Base-by-base conservation (phyloP, 495 filamentous ascomycete species). In the Daldinia loculata region DNA sequence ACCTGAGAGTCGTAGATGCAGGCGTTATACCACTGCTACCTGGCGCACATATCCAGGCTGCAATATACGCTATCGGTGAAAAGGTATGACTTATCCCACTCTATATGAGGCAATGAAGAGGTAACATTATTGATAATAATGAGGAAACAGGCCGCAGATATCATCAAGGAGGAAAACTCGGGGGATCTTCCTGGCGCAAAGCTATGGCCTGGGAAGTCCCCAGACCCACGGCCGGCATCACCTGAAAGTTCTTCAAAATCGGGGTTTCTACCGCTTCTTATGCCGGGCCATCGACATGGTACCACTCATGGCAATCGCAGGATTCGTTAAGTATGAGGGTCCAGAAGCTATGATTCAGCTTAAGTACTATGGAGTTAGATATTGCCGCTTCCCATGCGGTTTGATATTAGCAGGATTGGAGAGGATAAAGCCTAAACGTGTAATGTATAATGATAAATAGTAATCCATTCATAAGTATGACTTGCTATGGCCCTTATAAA, bases 21-120 rank as follows among this genome's bases (percentile, higher is more conserved):
- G 85, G 84, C 22, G 75, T 90, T n/a, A 75, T 89, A 29, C 89
- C 89, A 2, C 68, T 90, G 57, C 81, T 89, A 27, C 80, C 87
- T 3, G 76, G 80, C 14, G 83, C 81, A 1, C 86, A 90, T 77
- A 78, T 84, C 27, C 80, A 80, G 32, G 75, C 83, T 1, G 86
- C 83, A 0, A 75, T 88, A 4, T 91, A 90, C 72, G 87, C 87
- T 0, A 74, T 91, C 65, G 88, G 87, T 2, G 88, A 90, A 71
- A 84, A 82, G 76, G 87, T 81, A 61, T 17, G 56, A 69, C 12
- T 7, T 36, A 36, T 36, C 51, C 27, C 6, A 0, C 15, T 14
- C 11, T 7, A 52, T 22, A 27, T 22, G 26, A 6, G 5, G 4
- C 61, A 14, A 48, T 14, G 14, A 11, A 36, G 39, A 17, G 30